phyloP scores from a whole-genome alignment of 345 rosid species.

The Boechera divaricarpa region DNA sequence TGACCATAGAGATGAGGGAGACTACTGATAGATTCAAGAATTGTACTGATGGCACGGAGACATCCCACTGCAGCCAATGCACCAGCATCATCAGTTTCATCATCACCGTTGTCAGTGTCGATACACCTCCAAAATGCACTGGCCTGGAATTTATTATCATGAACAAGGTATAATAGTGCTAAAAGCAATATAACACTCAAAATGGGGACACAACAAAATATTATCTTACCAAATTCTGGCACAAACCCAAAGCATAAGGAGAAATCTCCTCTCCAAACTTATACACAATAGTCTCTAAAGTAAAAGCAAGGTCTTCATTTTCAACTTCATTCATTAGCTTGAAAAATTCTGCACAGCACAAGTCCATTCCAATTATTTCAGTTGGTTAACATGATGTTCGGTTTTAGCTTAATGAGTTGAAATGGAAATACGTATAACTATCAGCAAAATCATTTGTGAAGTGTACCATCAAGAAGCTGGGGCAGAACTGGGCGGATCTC shows the following conservation, averaged over 20 bases:
- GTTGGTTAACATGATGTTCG: slow-evolving; percentile 9
- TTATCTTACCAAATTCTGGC: slow-evolving; percentile 92
- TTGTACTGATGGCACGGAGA: slow-evolving; percentile 95
- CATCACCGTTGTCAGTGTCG: slow-evolving; percentile 84
- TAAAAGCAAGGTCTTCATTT: slow-evolving; percentile 96
- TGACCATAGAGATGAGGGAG: slow-evolving; percentile 90
- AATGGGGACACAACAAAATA: slow-evolving; percentile 17
- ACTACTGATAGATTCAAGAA: slow-evolving; percentile 91
- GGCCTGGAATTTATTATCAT: slow-evolving; percentile 58
- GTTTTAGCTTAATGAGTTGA: slow-evolving; percentile 6
- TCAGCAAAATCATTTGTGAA: slow-evolving; percentile 16
- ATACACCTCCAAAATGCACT: slow-evolving; percentile 97
- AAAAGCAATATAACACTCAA: slow-evolving; percentile 2
- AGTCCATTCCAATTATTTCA: slow-evolving; percentile 11
- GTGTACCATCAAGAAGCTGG: slow-evolving; percentile 90
- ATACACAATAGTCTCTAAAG: slow-evolving; percentile 89
- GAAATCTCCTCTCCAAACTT: slow-evolving; percentile 98
- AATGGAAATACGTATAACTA: neutral
- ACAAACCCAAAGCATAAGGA: slow-evolving; percentile 90
- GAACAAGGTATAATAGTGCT: slow-evolving; percentile 33
- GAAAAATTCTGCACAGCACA: slow-evolving; percentile 76
- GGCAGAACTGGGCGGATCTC: slow-evolving; percentile 98
- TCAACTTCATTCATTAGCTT: slow-evolving; percentile 98
- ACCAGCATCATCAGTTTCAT: slow-evolving; percentile 90
- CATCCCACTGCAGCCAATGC: slow-evolving; percentile 98